Evolutionary conservation across 2,329 filamentous ascomycete species (phyloP).

Genomic region (Pezicula radicicola): DNA sequence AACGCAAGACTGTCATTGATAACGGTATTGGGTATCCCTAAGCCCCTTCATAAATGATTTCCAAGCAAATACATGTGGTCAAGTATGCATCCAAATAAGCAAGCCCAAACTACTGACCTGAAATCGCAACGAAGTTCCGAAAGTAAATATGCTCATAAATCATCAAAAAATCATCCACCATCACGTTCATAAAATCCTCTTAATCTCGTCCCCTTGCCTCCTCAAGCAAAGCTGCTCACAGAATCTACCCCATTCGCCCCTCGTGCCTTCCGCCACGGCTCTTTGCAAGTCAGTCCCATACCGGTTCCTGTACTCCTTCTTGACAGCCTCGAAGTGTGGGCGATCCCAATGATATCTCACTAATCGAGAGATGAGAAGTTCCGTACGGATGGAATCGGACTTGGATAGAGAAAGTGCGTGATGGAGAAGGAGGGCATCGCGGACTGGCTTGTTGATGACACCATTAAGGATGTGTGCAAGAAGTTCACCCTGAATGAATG

Average conservation of each 20-base stretch:
- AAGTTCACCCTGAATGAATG: slow-evolving; percentile 71
- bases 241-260: slow-evolving; percentile 74
- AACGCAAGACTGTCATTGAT: too few relatives aligned
- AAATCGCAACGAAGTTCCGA: too few relatives aligned
- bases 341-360: slow-evolving; percentile 93
- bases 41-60: too few relatives aligned
- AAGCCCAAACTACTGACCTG: too few relatives aligned
- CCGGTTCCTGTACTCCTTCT: slow-evolving; percentile 73
- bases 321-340: slow-evolving; percentile 74
- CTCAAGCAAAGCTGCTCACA: slow-evolving; percentile 67
- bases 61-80: too few relatives aligned
- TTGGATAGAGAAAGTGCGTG: slow-evolving; percentile 78
- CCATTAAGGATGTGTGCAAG: slow-evolving; percentile 95
- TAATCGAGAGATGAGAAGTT: slow-evolving; percentile 82
- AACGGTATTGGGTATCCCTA: too few relatives aligned
- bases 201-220: slow-evolving; percentile 57
- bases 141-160: too few relatives aligned
- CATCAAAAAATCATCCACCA: not conserved
- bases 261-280: slow-evolving; percentile 74
- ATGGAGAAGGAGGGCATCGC: slow-evolving; percentile 85
- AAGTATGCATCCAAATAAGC: too few relatives aligned
- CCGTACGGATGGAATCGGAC: slow-evolving; percentile 67
- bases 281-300: slow-evolving; percentile 74
- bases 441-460: slow-evolving; percentile 90
- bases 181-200: slow-evolving; percentile 32